phyloP scores from a whole-genome alignment of 192 early-diverging fungal genomes.

The Backusella sp. region DNA sequence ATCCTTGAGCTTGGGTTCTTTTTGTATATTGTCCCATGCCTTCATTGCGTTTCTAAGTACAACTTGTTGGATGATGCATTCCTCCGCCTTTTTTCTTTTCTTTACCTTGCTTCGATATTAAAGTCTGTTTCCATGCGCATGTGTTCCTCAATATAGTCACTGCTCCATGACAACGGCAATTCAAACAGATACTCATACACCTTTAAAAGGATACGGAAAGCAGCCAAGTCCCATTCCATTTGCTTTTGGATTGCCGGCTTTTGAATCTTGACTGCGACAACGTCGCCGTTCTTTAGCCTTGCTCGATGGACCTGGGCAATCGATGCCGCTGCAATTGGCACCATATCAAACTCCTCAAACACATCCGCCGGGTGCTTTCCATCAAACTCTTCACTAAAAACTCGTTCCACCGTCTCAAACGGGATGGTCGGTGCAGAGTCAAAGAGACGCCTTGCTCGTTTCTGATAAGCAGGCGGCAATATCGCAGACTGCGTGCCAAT shows the following conservation, averaged over 20 bases:
- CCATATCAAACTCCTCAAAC: slow-evolving; percentile 69
- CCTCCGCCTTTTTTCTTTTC: not conserved
- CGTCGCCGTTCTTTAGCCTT: slow-evolving; percentile 56
- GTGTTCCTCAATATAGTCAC: slow-evolving; percentile 72
- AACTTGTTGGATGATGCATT: not conserved
- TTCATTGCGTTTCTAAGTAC: slow-evolving; percentile 61
- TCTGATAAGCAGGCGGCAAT: slow-evolving; percentile 58
- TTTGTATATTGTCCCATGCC: slow-evolving; percentile 50
- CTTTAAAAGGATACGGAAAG: slow-evolving; percentile 60
- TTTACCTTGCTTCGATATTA: slow-evolving; percentile 68
- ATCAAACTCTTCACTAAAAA: slow-evolving; percentile 70
- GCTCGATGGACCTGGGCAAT: slow-evolving; percentile 93
- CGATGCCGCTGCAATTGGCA: slow-evolving; percentile 82
- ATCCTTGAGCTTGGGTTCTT: slow-evolving; percentile 47
- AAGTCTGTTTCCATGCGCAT: slow-evolving; percentile 87
- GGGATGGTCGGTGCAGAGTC: slow-evolving; percentile 81
- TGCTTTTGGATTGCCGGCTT: slow-evolving; percentile 86
- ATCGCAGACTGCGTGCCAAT: slow-evolving; percentile 68
- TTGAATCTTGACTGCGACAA: slow-evolving; percentile 91
- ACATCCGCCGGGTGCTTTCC: slow-evolving; percentile 50
- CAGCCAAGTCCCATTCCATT: slow-evolving; percentile 81
- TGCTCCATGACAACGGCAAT: slow-evolving; percentile 77
- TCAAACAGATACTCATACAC: slow-evolving; percentile 79
- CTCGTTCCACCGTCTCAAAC: slow-evolving; percentile 57
- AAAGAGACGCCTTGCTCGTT: slow-evolving; percentile 65